Conservation (phyloP, 495 filamentous ascomycete genomes). For the Penicillium manginii region DNA sequence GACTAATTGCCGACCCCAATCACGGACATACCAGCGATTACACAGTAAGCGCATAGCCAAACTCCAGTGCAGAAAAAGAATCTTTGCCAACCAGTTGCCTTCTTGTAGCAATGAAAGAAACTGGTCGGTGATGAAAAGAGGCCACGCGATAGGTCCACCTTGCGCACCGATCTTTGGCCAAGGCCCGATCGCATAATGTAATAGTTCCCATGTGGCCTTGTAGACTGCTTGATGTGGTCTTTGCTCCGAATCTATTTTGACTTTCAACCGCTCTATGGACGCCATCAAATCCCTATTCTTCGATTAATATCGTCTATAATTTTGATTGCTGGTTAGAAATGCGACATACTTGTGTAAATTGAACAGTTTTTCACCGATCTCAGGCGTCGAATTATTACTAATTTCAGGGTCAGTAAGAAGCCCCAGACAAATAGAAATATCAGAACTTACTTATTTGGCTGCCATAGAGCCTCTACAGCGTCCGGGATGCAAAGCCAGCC, state of each 20-base stretch:
- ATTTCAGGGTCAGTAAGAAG: neutral
- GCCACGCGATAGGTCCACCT: conserved; percentile 44
- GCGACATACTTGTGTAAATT: conserved; percentile 27
- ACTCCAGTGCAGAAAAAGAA: conserved; percentile 44
- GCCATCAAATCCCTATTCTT: conserved; percentile 21
- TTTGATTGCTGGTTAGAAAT: neutral
- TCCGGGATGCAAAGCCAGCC: conserved; percentile 30
- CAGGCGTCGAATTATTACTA: conserved; percentile 8
- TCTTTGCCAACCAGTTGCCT: conserved; percentile 42
- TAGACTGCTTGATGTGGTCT: conserved; percentile 25
- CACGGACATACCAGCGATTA: conserved; percentile 43
- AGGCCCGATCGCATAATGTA: conserved; percentile 33
- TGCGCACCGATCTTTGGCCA: conserved; percentile 39
- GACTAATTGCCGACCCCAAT: conserved; percentile 43
- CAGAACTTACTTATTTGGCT: conserved; percentile 18
- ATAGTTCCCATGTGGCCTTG: conserved; percentile 31
- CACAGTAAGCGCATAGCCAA: conserved; percentile 41
- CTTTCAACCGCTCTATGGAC: conserved; percentile 28
- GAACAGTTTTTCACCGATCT: conserved; percentile 15
- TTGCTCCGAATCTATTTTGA: conserved; percentile 21
- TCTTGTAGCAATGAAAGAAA: conserved; percentile 31
- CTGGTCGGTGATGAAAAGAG: conserved; percentile 36
- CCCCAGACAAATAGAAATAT: neutral
- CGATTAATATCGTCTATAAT: neutral
- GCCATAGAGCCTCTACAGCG: conserved; percentile 25